Evolutionary conservation across 1,139 yeast species (phyloP).

Genomic region (Taphrina confusa): DNA sequence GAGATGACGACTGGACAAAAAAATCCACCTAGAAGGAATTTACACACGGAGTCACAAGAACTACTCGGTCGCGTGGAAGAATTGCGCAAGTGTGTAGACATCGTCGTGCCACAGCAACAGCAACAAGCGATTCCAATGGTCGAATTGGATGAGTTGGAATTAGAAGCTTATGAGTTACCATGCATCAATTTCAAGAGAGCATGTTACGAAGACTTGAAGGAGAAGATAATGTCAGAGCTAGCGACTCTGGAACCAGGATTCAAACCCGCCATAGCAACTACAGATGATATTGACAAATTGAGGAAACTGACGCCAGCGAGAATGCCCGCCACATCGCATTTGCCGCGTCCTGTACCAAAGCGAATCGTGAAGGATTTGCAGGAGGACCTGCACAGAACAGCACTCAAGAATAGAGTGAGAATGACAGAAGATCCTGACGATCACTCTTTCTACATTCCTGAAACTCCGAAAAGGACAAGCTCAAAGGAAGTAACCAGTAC

Average conservation of each 20-base stretch:
- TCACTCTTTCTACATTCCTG: not conserved
- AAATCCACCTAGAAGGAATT: not conserved
- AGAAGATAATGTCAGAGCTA: not conserved
- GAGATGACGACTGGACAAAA: not conserved
- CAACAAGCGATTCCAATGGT: not conserved
- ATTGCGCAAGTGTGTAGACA: not conserved
- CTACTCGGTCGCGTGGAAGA: not conserved
- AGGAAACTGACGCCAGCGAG: not conserved
- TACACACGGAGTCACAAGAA: not conserved
- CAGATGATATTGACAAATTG: not conserved
- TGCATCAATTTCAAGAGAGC: not conserved
- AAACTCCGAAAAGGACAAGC: not conserved
- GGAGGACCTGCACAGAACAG: not conserved
- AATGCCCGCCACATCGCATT: not conserved
- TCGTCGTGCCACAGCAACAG: not conserved
- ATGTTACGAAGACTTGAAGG: not conserved
- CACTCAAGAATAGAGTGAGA: not conserved
- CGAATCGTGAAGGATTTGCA: not conserved
- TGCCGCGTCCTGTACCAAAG: not conserved
- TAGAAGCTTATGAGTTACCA: not conserved
- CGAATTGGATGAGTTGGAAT: not conserved
- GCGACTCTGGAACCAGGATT: not conserved
- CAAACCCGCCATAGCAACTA: not conserved
- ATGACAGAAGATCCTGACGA: not conserved
- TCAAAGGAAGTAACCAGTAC: not conserved